These are phyloP conservation scores for Gossypium herbaceum DNA, from an alignment of 345 rosid species.

Conservation along the genomic window DNA sequence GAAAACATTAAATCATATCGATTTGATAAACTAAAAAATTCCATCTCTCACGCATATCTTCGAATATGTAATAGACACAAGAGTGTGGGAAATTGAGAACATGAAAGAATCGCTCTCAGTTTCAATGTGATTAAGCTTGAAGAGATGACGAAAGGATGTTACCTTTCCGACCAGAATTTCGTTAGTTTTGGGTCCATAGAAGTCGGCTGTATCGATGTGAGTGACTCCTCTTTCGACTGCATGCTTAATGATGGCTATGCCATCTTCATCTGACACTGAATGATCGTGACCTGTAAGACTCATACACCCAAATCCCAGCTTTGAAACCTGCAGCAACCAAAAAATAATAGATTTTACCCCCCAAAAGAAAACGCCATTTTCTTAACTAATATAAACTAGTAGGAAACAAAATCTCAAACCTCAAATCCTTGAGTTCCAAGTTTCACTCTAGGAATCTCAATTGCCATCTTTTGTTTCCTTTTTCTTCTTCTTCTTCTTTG, in stretches of 20 bases:
- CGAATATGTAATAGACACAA: neutral
- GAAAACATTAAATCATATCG: neutral
- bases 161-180: neutral
- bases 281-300: neutral
- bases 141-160: neutral
- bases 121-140: no score
- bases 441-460: constrained; percentile 12
- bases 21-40: neutral
- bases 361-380: no score
- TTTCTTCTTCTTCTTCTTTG: neutral
- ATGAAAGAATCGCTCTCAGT: no score
- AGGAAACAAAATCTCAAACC: neutral
- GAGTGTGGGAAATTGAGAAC: no score
- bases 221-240: neutral
- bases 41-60: neutral
- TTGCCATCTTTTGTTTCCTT: neutral
- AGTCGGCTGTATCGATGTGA: neutral
- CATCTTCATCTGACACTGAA: neutral
- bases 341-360: neutral
- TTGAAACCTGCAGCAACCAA: neutral
- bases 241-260: neutral
- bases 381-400: no score
- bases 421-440: constrained; percentile 11
- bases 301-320: neutral
- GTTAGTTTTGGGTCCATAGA: neutral